Conservation (phyloP, 2,329 filamentous ascomycete species). For the Mycosphaerella arachidis region DNA sequence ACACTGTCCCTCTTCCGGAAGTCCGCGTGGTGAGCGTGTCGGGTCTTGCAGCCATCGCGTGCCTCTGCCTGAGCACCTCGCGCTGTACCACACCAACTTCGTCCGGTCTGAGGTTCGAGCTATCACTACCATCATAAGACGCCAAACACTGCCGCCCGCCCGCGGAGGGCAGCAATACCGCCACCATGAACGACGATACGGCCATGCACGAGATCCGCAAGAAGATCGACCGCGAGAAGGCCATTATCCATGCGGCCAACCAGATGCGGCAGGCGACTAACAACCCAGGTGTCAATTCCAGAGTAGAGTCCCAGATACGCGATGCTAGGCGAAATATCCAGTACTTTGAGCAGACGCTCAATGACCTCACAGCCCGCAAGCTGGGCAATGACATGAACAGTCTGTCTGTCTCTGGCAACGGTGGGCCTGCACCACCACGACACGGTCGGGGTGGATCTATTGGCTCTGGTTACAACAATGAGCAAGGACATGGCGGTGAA, state of each 20-base stretch:
- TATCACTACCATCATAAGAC: not conserved
- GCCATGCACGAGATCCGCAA: constrained; percentile 75
- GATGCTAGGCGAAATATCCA: constrained; percentile 89
- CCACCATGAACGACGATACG: constrained; percentile 57
- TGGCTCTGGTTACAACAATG: constrained; percentile 50
- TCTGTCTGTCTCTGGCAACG: constrained; percentile 57
- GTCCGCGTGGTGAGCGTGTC: too few relatives aligned
- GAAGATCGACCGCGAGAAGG: constrained; percentile 98
- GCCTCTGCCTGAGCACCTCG: not conserved
- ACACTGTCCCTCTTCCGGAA: too few relatives aligned
- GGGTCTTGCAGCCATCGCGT: too few relatives aligned
- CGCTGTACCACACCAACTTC: not conserved
- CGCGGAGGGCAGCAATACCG: constrained; percentile 21
- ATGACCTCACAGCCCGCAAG: constrained; percentile 78
- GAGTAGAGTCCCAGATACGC: constrained; percentile 89
- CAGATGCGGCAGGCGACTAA: constrained; percentile 93
- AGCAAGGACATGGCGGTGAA: constrained; percentile 42
- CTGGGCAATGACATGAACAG: constrained; percentile 63
- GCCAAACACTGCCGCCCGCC: constrained; percentile 7
- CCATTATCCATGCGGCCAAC: constrained; percentile 88
- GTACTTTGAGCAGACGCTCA: constrained; percentile 90
- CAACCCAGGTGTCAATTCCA: constrained; percentile 84
- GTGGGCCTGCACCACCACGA: constrained; percentile 33
- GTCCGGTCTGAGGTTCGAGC: not conserved
- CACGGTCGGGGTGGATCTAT: constrained; percentile 32